Conservation (phyloP, 345 rosid species). For the Zanthoxylum bungeanum region DNA sequence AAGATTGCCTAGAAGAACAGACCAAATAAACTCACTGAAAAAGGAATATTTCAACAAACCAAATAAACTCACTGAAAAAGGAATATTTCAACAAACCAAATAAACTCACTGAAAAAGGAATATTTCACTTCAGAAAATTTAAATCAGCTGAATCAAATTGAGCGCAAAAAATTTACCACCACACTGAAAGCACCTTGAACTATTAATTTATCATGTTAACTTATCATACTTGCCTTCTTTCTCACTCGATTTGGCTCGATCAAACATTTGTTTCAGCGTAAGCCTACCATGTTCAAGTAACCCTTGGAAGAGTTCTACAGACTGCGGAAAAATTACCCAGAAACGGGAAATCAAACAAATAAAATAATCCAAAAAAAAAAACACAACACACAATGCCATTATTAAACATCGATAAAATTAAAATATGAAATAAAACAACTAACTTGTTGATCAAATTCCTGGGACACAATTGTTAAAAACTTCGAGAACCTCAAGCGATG, state of each 20-base stretch:
- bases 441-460: conserved; percentile 58
- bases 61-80: not conserved
- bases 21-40: not conserved
- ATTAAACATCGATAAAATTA: conserved; percentile 1
- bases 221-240: conserved; percentile 41
- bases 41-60: conserved; percentile 6
- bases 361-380: not conserved
- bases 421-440: conserved; percentile 17
- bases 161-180: not conserved
- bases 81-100: conserved; percentile 7
- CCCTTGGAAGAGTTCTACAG: conserved; percentile 60
- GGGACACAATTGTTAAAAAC: conserved; percentile 46
- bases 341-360: conserved; percentile 10
- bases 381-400: not conserved
- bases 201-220: not conserved
- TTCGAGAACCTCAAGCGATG: conserved; percentile 74
- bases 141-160: conserved; percentile 3
- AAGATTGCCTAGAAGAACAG: conserved; percentile 26
- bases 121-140: not conserved
- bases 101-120: conserved; percentile 1
- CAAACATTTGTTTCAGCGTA: conserved; percentile 63
- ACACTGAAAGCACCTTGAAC: not conserved
- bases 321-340: conserved; percentile 30
- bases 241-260: conserved; percentile 39
- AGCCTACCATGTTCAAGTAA: conserved; percentile 87